Evolutionary conservation across 176 grass and related monocot genomes (phyloP).

Genomic region (Cymbopogon citratus): DNA sequence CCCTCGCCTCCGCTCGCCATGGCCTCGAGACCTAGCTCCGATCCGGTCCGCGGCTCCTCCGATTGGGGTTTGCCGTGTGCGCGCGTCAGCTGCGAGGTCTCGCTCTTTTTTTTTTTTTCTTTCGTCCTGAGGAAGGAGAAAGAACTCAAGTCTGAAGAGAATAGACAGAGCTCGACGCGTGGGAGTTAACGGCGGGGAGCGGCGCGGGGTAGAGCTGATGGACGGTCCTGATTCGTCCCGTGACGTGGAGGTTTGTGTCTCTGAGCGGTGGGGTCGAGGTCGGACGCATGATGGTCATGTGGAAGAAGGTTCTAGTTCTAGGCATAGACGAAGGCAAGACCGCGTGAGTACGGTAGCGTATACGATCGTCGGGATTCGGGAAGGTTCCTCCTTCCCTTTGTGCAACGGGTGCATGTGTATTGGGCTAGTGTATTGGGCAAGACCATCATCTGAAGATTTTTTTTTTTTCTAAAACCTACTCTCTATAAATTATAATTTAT

Average conservation of each 20-base stretch:
- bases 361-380: background rate
- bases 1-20: conserved; percentile 44
- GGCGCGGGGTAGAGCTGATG: background rate
- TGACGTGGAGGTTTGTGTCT: conserved; percentile 10
- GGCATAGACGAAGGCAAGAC: background rate
- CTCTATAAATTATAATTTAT: too few relatives aligned
- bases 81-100: conserved; percentile 32
- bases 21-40: conserved; percentile 26
- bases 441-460: too few relatives aligned
- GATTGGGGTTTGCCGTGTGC: conserved; percentile 32
- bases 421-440: too few relatives aligned
- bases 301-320: conserved; percentile 49
- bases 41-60: conserved; percentile 34
- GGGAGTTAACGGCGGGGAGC: conserved; percentile 29
- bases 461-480: too few relatives aligned
- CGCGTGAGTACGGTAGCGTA: background rate
- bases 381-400: background rate
- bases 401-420: too few relatives aligned
- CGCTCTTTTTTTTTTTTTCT: background rate
- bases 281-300: background rate
- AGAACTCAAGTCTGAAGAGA: background rate
- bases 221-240: conserved; percentile 33
- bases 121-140: background rate
- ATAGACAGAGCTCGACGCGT: background rate
- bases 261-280: background rate